Base-by-base conservation (phyloP, 805 yeast species). In the Kurtzmaniella cleridarum region DNA sequence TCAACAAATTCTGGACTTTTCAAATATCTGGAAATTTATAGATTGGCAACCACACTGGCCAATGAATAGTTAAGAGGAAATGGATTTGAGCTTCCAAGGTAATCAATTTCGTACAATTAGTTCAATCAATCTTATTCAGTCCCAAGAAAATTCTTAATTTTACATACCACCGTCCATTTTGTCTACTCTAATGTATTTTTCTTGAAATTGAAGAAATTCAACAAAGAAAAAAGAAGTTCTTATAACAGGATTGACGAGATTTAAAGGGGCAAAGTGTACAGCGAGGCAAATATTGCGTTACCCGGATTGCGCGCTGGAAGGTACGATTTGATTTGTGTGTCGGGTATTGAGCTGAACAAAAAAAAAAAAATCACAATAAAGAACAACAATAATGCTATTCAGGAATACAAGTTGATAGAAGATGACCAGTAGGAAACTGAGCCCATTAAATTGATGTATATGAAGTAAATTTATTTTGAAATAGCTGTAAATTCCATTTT, bases 141-240 rank as follows among this genome's bases (percentile, higher is more conserved):
- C 30, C 10, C 10, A 13, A 13, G 10, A 5, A 13, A 31, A 33
- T 5, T 33, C 27, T 17, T 5, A 5, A 13, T 8, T 3, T 5
- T 31, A 36, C 40, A 36, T 36, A 36, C 40, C 40, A 30, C 40
- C 40, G 40, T 36, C 40, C 40, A 36, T 36, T 36, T 36, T 31
- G 34, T 36, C 40, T 29, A 31, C 31, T 26, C 13, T 31, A 30
- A 14, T 29, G 17, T 30, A 35, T 27, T 31, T 13, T 35, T 14
- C 15, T 29, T 17, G 29, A 20, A 29, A 27, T n/a, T 20, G 23
- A 35, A 35, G 29, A 28, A 27, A 18, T 35, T 12, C 16, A 17
- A 26, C n/a, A 24, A 12, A 26, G 20, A 27, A 35, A 13, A 32
- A 35, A 27, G 15, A 24, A 23, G 28, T 15, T 17, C 18, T 27